Evolutionary conservation across 495 filamentous ascomycete genomes (phyloP).

Genomic region (Chaetomium fimeti): DNA sequence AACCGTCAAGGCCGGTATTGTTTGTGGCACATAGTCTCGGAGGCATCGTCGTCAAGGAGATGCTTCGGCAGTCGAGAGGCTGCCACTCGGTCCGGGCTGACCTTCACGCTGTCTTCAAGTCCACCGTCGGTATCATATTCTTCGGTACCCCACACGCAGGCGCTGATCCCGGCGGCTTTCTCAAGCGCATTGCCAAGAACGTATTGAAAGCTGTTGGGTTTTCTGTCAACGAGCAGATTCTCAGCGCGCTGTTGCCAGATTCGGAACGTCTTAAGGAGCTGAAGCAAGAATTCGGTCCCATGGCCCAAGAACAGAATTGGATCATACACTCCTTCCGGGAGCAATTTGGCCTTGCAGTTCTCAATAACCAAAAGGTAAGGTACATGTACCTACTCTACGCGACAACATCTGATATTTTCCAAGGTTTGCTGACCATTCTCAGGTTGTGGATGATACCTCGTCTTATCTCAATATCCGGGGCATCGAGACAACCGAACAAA

Average conservation of each 20-base stretch:
- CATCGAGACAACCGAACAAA: constrained; percentile 34
- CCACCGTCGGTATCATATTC: constrained; percentile 43
- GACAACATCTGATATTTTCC: not conserved
- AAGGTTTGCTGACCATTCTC: constrained; percentile 1
- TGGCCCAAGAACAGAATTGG: constrained; percentile 33
- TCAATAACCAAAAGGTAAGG: constrained; percentile 31
- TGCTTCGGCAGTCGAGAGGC: constrained; percentile 33
- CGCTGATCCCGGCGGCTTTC: constrained; percentile 31
- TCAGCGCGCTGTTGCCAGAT: constrained; percentile 33
- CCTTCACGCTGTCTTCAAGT: constrained; percentile 31
- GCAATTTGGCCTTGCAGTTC: constrained; percentile 22
- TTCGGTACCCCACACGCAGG: constrained; percentile 48
- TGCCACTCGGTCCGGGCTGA: constrained; percentile 24
- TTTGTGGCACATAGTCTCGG: constrained; percentile 56
- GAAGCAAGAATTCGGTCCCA: constrained; percentile 34
- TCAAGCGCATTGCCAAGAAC: constrained; percentile 21
- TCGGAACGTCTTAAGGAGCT: constrained; percentile 37
- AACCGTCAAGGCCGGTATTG: constrained; percentile 38
- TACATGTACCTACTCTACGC: too few relatives aligned
- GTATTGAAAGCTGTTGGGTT: constrained; percentile 30
- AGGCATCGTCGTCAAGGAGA: constrained; percentile 52
- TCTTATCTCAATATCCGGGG: constrained; percentile 32
- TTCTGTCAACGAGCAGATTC: constrained; percentile 28
- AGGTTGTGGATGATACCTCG: constrained; percentile 43
- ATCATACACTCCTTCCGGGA: constrained; percentile 43